Conservation (phyloP, 257 asterid species). For the Nicotiana tabacum region DNA sequence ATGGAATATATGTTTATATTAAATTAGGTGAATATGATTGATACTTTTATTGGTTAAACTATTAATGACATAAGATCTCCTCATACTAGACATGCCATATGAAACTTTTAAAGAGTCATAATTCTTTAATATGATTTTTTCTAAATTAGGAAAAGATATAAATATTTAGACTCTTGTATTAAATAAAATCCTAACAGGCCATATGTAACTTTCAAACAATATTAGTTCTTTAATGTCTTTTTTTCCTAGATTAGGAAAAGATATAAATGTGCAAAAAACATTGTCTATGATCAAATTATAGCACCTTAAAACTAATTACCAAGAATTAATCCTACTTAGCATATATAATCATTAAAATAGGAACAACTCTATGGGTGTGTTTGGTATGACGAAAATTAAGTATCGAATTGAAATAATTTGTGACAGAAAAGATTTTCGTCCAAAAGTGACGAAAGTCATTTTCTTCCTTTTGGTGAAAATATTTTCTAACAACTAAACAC, state of each 20-base stretch:
- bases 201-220: not conserved
- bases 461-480: too few species aligned
- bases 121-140: not conserved
- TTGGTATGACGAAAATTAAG: too few species aligned
- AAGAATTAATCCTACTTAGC: too few species aligned
- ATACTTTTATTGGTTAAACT: not conserved
- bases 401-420: too few species aligned
- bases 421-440: too few species aligned
- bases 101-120: not conserved
- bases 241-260: not conserved
- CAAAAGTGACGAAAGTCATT: too few species aligned
- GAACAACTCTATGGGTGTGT: too few species aligned
- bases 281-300: too few species aligned
- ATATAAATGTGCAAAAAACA: not conserved
- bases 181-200: not conserved
- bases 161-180: not conserved
- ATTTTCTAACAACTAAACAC: too few species aligned
- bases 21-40: not conserved
- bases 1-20: too few species aligned
- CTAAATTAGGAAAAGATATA: not conserved
- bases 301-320: too few species aligned
- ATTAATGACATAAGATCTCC: not conserved
- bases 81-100: not conserved
- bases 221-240: not conserved
- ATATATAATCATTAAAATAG: too few species aligned